These are phyloP conservation scores for Thelephora terrestris DNA, from an alignment of 1,284 basidiomycete genomes.

Conservation along the genomic window DNA sequence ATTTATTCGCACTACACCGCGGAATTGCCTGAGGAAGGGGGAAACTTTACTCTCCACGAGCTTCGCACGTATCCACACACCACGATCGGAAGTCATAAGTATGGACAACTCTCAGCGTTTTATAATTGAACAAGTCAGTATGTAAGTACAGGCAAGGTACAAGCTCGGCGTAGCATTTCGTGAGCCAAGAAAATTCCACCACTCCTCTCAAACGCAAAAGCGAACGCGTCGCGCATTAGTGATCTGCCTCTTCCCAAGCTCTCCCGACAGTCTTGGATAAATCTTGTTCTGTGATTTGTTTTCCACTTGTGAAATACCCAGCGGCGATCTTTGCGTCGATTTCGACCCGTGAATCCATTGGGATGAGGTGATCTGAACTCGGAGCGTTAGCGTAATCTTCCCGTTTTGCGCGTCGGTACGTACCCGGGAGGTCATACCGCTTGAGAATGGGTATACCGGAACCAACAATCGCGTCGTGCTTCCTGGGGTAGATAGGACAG, in stretches of 20 bases:
- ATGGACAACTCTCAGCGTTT: no score
- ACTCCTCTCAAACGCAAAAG: no score
- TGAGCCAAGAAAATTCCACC: no score
- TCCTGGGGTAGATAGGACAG: slow-evolving; percentile 38
- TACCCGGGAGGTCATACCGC: slow-evolving; percentile 79
- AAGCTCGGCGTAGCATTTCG: no score
- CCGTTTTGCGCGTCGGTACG: slow-evolving; percentile 5
- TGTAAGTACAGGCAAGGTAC: no score
- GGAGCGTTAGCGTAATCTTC: not conserved
- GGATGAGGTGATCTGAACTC: slow-evolving; percentile 61
- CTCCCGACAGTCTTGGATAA: slow-evolving; percentile 81
- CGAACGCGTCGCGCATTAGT: slow-evolving; percentile 24
- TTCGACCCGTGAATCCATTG: slow-evolving; percentile 89
- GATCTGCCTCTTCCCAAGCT: slow-evolving; percentile 79
- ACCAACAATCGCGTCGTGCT: slow-evolving; percentile 88
- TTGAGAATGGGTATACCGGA: slow-evolving; percentile 79
- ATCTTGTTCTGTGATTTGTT: slow-evolving; percentile 67
- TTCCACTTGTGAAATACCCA: slow-evolving; percentile 81
- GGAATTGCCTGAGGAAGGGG: no score
- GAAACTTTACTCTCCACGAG: no score
- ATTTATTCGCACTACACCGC: no score
- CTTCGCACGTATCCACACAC: no score
- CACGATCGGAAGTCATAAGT: no score
- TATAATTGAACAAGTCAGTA: no score
- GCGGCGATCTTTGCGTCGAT: slow-evolving; percentile 92